phyloP scores from a whole-genome alignment of 2,329 filamentous ascomycete genomes.

The Scedosporium aurantiacum region DNA sequence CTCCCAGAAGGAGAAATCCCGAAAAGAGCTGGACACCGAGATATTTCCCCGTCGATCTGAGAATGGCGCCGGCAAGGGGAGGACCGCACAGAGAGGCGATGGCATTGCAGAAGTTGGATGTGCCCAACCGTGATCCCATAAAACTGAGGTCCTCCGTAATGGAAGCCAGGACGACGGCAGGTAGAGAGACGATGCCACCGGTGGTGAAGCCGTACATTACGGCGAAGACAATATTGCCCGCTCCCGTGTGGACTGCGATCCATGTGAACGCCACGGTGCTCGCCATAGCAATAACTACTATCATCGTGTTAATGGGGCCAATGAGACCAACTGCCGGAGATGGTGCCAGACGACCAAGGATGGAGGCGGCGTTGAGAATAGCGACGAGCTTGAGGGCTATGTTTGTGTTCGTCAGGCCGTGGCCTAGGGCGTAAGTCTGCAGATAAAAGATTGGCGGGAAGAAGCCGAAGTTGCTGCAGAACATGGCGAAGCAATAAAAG shows the following conservation, averaged over 20 bases:
- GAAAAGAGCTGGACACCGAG: slow-evolving; percentile 6
- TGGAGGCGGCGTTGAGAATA: slow-evolving; percentile 38
- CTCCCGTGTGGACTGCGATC: slow-evolving; percentile 24
- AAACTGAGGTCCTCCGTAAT: slow-evolving; percentile 27
- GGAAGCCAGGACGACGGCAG: slow-evolving; percentile 28
- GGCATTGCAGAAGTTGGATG: slow-evolving; percentile 25
- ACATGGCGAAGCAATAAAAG: slow-evolving; percentile 20
- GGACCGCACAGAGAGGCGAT: slow-evolving; percentile 24
- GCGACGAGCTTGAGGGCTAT: slow-evolving; percentile 35
- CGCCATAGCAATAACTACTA: slow-evolving; percentile 22
- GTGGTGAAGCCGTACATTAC: slow-evolving; percentile 36
- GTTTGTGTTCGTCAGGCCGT: slow-evolving; percentile 18
- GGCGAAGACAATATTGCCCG: slow-evolving; percentile 29
- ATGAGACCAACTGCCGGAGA: slow-evolving; percentile 30
- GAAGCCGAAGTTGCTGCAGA: slow-evolving; percentile 23
- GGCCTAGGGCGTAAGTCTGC: slow-evolving; percentile 28
- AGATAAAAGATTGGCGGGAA: slow-evolving; percentile 34
- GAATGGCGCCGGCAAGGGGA: slow-evolving; percentile 26
- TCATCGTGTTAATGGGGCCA: slow-evolving; percentile 29
- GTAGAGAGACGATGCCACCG: slow-evolving; percentile 31
- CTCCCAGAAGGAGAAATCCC: neutral
- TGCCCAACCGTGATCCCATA: slow-evolving; percentile 33
- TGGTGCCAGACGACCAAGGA: slow-evolving; percentile 36
- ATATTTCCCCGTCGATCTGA: slow-evolving; percentile 14
- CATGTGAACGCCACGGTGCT: slow-evolving; percentile 25